Percentiles rank a stretch among this genome's conserved stretches.
These are phyloP conservation scores for Kandelia obovata DNA, from an alignment of 345 rosid species.

Conservation along the genomic window DNA sequence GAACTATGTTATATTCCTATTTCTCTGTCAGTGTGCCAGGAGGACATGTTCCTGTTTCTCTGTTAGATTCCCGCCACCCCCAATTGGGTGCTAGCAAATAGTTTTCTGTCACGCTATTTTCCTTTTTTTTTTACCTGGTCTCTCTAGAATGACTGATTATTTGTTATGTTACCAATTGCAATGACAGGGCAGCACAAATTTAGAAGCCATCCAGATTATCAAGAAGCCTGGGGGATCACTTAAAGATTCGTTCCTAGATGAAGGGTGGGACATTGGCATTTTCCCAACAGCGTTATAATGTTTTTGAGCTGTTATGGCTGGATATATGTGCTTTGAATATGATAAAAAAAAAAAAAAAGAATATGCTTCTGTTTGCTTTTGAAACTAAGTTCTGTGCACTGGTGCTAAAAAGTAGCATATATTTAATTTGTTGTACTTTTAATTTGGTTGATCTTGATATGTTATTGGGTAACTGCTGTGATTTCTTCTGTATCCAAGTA, in stretches of 20 bases:
- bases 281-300: neutral
- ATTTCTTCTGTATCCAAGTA: neutral
- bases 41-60: no score
- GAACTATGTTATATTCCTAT: no score
- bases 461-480: neutral
- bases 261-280: conserved; percentile 55
- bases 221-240: conserved; percentile 98
- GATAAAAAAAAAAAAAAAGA: no score
- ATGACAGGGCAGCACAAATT: conserved; percentile 90
- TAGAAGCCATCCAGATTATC: conserved; percentile 91
- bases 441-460: neutral
- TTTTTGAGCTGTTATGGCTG: neutral
- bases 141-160: no score
- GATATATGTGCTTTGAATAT: neutral
- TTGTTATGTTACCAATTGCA: neutral
- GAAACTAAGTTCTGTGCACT: no score
- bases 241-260: conserved; percentile 93
- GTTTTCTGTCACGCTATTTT: no score
- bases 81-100: no score
- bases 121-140: no score
- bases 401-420: no score
- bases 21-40: no score
- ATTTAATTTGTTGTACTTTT: neutral
- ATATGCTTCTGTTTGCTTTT: no score
- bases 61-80: no score